Evolutionary conservation across 495 filamentous ascomycete genomes (phyloP).

Genomic region (Xylaria intraflava): DNA sequence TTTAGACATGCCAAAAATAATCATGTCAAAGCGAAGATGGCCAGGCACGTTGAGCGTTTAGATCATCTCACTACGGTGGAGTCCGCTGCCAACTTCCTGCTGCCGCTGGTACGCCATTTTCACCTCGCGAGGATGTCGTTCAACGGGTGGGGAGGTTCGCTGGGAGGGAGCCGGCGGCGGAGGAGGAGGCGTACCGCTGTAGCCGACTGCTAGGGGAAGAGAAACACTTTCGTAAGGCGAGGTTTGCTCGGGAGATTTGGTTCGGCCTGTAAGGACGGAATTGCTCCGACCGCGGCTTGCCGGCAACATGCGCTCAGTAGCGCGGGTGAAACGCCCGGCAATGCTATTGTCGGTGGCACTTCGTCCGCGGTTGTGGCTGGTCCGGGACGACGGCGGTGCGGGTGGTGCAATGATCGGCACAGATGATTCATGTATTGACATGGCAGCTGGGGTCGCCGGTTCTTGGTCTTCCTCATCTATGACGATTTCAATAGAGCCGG

Average conservation of each 20-base stretch:
- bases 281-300: conserved; percentile 50
- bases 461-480: conserved; percentile 52
- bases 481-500: conserved; percentile 66
- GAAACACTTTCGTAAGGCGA: conserved; percentile 55
- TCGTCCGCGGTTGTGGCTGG: conserved; percentile 56
- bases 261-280: conserved; percentile 25
- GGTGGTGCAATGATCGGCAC: conserved; percentile 32
- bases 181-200: conserved; percentile 7
- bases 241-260: conserved; percentile 36
- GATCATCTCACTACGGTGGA: conserved; percentile 44
- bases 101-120: conserved; percentile 31
- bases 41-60: conserved; percentile 8
- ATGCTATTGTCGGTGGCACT: conserved; percentile 61
- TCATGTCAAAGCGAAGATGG: no score
- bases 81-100: conserved; percentile 38
- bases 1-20: neutral
- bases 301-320: conserved; percentile 64
- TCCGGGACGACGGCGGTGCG: conserved; percentile 18
- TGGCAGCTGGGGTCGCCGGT: conserved; percentile 17
- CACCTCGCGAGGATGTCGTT: conserved; percentile 38
- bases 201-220: conserved; percentile 18
- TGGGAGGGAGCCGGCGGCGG: conserved; percentile 8
- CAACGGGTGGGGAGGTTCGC: conserved; percentile 5
- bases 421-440: conserved; percentile 16
- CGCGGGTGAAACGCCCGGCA: conserved; percentile 55